Evolutionary conservation across 148 eudicot species (phyloP), one percentile per base, ranked within the genome.

Genomic region (Fagopyrum homotropicum): DNA sequence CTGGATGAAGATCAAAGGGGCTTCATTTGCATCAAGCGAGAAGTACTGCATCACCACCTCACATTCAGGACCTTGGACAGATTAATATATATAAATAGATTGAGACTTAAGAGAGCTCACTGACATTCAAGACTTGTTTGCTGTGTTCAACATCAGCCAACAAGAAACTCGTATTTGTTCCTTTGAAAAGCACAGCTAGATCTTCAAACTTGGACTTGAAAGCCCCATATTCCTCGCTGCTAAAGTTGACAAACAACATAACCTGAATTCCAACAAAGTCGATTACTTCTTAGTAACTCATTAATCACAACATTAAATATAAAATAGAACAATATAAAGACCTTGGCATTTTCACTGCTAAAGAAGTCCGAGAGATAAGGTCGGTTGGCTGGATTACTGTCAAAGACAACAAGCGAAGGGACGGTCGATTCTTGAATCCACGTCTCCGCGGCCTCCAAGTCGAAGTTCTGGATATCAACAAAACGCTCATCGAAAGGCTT

Each of bases 401-500:
- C 81, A 57, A 83, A 89, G 47, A 85, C 80, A 35, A 89, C 81
- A 46, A 95, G 86, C 66, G 85, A 80, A 50, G 97, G 97, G 22
- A 76, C 61, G 66, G 87, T 90, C 74, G 88, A 78, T 75, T 79
- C 84, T 79, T 85, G 84, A 35, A 95, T 83, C 63, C 88, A 91
- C 78, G 88, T 88, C 88, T 82, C 88, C 22, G 80, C 72, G 59
- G 91, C 88, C 55, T 83, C 92, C 22, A 85, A 56, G 47, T 88
- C 78, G 64, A 95, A 95, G 82, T 85, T 89, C 97, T 94, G 77
- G 69, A 77, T 46, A 83, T 95, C 97, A 56, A 83, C 94, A 59
- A 88, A 77, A 35, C 82, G 93, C 59, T 95, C 97, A 81, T 95
- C 97, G 82, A 92, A 95, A 46, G 97, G 99, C 86, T 92, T 95